Evolutionary conservation across 2,329 filamentous ascomycete species (phyloP).

Genomic region (Colletotrichum sp.): DNA sequence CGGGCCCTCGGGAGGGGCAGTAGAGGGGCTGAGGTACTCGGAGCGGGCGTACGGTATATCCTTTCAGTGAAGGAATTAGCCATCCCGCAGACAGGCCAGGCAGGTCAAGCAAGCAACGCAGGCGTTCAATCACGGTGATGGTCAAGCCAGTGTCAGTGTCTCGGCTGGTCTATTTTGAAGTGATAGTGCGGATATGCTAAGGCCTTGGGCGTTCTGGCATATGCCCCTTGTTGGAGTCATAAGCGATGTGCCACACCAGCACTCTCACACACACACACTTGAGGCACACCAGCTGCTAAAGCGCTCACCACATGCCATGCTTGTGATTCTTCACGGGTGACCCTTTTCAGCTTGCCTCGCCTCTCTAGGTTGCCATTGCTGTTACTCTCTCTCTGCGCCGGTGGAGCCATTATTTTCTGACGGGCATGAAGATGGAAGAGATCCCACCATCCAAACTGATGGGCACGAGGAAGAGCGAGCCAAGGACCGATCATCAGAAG

Average conservation of each 20-base stretch:
- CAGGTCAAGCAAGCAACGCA: background rate
- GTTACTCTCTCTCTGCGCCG: background rate
- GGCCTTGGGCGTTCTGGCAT: background rate
- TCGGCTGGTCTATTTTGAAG: background rate
- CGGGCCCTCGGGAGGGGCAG: background rate
- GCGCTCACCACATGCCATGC: background rate
- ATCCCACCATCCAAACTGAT: background rate
- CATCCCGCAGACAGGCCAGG: background rate
- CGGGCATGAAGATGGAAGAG: background rate
- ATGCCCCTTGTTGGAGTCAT: background rate
- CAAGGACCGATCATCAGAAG: background rate
- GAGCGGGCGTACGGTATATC: background rate
- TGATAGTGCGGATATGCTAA: background rate
- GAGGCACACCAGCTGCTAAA: background rate
- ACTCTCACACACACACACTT: background rate
- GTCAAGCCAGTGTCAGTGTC: background rate
- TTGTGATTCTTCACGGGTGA: conserved; percentile 6
- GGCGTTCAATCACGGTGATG: background rate
- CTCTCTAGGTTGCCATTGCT: background rate
- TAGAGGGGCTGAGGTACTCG: background rate
- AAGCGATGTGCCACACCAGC: background rate
- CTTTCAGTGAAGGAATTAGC: background rate
- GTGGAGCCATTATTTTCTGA: background rate
- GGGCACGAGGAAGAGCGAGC: background rate
- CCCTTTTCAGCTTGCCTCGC: background rate